These are phyloP conservation scores for Blepharisma japonicum DNA, from an alignment of 73 alveolate genomes.

Conservation along the genomic window DNA sequence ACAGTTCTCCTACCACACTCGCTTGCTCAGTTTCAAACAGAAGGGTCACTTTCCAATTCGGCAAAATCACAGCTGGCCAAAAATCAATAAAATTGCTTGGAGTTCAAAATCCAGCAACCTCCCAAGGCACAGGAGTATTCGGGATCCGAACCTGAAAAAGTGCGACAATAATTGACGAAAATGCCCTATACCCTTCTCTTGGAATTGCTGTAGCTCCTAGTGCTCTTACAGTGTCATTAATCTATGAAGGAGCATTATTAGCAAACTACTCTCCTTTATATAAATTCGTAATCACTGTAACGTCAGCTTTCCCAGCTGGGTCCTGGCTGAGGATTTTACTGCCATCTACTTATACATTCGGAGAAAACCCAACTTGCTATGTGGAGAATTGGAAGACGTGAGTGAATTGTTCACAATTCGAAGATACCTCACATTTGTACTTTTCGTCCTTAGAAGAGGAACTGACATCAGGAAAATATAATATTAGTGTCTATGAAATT, in stretches of 20 bases:
- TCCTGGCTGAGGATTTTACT: conserved; percentile 18
- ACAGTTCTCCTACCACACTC: neutral
- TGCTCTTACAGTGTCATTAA: neutral
- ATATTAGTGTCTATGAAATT: conserved; percentile 13
- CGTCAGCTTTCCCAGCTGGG: neutral
- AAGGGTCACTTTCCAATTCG: neutral
- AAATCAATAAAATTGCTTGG: neutral
- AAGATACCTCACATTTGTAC: neutral
- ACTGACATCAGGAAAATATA: neutral
- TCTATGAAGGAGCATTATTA: neutral
- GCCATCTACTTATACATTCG: conserved; percentile 17
- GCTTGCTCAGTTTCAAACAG: conserved; percentile 14
- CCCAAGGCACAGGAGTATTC: conserved; percentile 30
- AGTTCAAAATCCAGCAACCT: conserved; percentile 1
- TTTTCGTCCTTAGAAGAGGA: neutral
- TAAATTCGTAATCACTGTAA: neutral
- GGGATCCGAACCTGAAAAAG: conserved; percentile 4
- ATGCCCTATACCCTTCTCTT: neutral
- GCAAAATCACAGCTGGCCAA: conserved; percentile 18
- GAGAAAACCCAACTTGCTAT: neutral
- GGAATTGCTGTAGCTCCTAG: conserved; percentile 21
- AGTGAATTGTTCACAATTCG: neutral
- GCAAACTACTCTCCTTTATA: conserved; percentile 30
- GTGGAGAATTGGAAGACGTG: conserved; percentile 23
- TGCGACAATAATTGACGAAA: conserved; percentile 4